Conservation (phyloP, 192 early-diverging fungal genomes). For the Neocallimastix lanati region DNA sequence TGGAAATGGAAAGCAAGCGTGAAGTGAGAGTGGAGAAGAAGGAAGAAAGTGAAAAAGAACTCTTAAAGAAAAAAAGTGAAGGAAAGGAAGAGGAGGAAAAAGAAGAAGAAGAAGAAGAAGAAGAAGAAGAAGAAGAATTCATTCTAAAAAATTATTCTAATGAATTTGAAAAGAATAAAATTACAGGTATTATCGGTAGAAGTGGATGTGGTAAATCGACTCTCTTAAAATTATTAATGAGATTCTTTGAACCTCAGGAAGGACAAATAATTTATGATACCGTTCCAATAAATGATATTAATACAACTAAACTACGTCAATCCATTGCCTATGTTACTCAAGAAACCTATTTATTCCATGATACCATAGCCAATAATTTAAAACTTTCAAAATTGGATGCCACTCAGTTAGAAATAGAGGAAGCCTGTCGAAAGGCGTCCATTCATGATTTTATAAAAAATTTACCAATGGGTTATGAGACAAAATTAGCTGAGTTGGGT, state of each 20-base stretch:
- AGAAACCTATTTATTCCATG: background rate
- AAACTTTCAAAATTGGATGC: background rate
- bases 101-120: background rate
- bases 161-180: background rate
- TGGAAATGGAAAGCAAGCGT: too few relatives aligned
- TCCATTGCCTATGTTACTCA: background rate
- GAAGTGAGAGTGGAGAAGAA: background rate
- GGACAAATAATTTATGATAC: background rate
- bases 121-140: background rate
- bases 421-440: constrained; percentile 46
- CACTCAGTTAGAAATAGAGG: constrained; percentile 22
- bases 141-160: background rate
- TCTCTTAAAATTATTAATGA: background rate
- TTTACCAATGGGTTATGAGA: constrained; percentile 59
- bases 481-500: constrained; percentile 60
- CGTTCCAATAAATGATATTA: background rate
- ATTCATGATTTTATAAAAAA: constrained; percentile 54
- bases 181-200: background rate
- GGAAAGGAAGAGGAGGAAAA: background rate
- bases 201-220: background rate
- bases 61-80: background rate
- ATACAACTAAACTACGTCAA: background rate
- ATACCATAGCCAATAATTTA: background rate
- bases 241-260: background rate
- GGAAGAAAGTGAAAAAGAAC: background rate